Evolutionary conservation across 345 rosid species (phyloP).

Genomic region (Garcia nutans): DNA sequence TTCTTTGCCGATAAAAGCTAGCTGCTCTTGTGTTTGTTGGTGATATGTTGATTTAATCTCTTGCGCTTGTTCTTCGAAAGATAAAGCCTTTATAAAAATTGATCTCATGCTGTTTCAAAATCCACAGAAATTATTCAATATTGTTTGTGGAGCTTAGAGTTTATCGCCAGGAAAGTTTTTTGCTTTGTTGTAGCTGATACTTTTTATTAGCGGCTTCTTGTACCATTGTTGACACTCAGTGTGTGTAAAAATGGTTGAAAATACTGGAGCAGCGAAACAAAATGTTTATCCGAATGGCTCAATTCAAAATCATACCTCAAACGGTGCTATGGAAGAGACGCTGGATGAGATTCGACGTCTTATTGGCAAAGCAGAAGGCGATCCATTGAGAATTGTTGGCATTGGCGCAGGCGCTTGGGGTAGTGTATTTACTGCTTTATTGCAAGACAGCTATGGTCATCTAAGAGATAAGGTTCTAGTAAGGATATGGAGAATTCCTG

Average conservation of each 20-base stretch:
- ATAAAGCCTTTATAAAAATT: background rate
- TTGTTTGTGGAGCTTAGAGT: slow-evolving; percentile 16
- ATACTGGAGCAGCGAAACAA: slow-evolving; percentile 32
- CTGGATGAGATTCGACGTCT: slow-evolving; percentile 44
- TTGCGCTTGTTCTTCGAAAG: background rate
- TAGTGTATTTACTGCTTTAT: slow-evolving; percentile 81
- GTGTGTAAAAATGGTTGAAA: slow-evolving; percentile 44
- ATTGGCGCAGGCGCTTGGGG: slow-evolving; percentile 99
- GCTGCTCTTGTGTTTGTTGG: slow-evolving; percentile 5
- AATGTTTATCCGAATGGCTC: slow-evolving; percentile 42
- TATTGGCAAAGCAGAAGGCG: slow-evolving; percentile 73
- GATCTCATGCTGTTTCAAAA: background rate
- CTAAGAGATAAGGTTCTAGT: slow-evolving; percentile 78
- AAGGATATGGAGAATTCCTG: slow-evolving; percentile 93
- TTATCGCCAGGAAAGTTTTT: slow-evolving; percentile 1
- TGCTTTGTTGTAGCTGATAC: background rate
- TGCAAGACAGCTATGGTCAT: slow-evolving; percentile 88
- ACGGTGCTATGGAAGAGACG: slow-evolving; percentile 17
- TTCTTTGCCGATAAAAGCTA: slow-evolving; percentile 11
- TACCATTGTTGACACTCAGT: background rate
- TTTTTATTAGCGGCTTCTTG: background rate
- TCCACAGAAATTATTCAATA: background rate
- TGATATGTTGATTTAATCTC: slow-evolving; percentile 18
- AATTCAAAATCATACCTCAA: slow-evolving; percentile 9
- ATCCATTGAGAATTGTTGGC: slow-evolving; percentile 86